phyloP scores from a whole-genome alignment of 2,329 filamentous ascomycete species.

The Aspergillus flavus region DNA sequence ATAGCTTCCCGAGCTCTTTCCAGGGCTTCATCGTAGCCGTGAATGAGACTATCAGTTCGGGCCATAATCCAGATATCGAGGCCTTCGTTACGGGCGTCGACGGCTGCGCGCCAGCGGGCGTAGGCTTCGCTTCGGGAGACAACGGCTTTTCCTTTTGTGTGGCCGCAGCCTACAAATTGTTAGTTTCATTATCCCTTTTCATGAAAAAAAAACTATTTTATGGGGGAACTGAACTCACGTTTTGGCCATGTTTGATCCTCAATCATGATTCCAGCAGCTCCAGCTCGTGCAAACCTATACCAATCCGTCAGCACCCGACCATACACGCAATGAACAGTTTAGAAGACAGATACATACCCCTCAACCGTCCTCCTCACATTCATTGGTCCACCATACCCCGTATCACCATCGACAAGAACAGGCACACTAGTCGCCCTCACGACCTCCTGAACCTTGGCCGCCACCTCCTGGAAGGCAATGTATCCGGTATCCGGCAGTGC shows the following conservation, averaged over 20 bases:
- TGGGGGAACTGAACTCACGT: slow-evolving; percentile 30
- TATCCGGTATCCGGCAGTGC: slow-evolving; percentile 54
- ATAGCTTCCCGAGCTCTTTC: slow-evolving; percentile 42
- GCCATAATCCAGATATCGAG: slow-evolving; percentile 51
- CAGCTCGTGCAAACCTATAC: slow-evolving; percentile 41
- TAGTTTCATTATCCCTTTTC: too few species aligned
- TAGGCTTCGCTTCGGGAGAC: slow-evolving; percentile 51
- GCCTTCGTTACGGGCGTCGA: slow-evolving; percentile 50
- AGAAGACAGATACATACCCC: not conserved
- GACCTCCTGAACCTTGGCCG: too few species aligned
- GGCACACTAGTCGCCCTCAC: slow-evolving; percentile 43
- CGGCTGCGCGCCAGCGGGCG: slow-evolving; percentile 50
- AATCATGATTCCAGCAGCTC: slow-evolving; percentile 45
- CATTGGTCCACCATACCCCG: slow-evolving; percentile 53
- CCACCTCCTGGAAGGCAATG: slow-evolving; percentile 50
- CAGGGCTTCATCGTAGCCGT: slow-evolving; percentile 50
- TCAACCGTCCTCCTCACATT: slow-evolving; percentile 53
- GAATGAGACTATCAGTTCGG: slow-evolving; percentile 45
- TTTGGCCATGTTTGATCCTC: slow-evolving; percentile 56
- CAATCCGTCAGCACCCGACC: too few species aligned
- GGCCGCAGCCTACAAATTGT: slow-evolving; percentile 40
- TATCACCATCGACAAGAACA: slow-evolving; percentile 52
- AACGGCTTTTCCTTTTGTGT: slow-evolving; percentile 52
- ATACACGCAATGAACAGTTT: too few species aligned
- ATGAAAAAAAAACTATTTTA: not conserved